Conservation (phyloP, 495 filamentous ascomycete species). For the Trichoderma orchidacearum region DNA sequence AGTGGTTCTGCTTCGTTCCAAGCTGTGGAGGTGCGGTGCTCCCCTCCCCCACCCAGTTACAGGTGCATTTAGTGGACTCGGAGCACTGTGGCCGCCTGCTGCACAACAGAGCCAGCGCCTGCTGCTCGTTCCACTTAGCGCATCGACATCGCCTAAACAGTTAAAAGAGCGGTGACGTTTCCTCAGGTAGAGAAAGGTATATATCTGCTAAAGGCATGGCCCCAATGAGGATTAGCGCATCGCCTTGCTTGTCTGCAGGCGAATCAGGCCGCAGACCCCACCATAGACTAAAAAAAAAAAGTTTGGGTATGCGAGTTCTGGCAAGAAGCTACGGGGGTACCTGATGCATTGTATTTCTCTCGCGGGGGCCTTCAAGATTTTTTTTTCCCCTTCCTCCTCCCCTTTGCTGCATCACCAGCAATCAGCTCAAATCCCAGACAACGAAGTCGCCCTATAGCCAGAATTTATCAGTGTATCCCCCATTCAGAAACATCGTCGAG, state of each 20-base stretch:
- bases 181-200: no score
- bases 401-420: constrained; percentile 18
- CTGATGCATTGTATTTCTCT: not conserved
- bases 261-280: constrained; percentile 11
- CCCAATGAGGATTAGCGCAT: not conserved
- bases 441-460: constrained; percentile 49
- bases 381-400: constrained; percentile 22
- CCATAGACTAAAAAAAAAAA: constrained; percentile 19
- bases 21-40: not conserved
- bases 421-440: constrained; percentile 35
- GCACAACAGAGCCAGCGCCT: not conserved
- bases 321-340: constrained; percentile 2
- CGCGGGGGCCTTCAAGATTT: constrained; percentile 6
- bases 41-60: not conserved
- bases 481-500: constrained; percentile 61
- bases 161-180: not conserved
- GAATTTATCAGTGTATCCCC: constrained; percentile 22
- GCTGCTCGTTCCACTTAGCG: not conserved
- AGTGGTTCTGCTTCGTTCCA: not conserved
- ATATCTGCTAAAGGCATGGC: not conserved
- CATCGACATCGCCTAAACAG: not conserved
- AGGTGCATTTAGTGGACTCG: not conserved
- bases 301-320: constrained; percentile 13
- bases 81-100: not conserved
- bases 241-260: not conserved